A percentile compares a stretch with the other conserved stretches of the same genome.
These are phyloP conservation scores for Zymoseptoria ardabiliae DNA, from an alignment of 2,329 filamentous ascomycete genomes.

Conservation along the genomic window DNA sequence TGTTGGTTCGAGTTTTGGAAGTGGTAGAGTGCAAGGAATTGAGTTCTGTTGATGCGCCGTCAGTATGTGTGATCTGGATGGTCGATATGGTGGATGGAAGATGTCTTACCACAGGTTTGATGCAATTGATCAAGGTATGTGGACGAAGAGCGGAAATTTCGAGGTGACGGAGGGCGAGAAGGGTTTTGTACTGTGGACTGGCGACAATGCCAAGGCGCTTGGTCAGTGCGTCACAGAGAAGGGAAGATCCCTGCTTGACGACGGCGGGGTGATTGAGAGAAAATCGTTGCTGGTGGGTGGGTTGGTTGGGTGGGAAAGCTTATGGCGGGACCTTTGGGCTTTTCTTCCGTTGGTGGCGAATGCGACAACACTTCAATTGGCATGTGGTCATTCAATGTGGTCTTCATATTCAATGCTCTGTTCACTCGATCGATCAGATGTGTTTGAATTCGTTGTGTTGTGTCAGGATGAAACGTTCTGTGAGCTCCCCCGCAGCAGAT, in stretches of 20 bases:
- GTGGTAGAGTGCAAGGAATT: slow-evolving; percentile 26
- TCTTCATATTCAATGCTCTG: neutral
- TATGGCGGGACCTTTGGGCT: neutral
- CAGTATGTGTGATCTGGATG: neutral
- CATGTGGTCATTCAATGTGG: neutral
- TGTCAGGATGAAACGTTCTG: neutral
- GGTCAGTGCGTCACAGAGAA: neutral
- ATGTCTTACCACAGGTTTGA: neutral
- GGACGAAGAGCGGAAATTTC: neutral
- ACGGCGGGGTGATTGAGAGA: neutral
- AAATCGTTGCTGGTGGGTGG: neutral
- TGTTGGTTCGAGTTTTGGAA: slow-evolving; percentile 17
- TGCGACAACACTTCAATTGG: neutral
- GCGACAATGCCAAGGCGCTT: neutral
- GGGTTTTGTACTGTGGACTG: neutral
- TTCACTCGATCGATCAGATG: neutral
- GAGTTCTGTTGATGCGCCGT: slow-evolving; percentile 12
- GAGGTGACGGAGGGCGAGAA: neutral
- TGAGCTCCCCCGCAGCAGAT: neutral
- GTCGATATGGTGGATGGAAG: neutral
- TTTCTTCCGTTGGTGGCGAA: neutral
- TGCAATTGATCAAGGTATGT: neutral
- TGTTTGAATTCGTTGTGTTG: neutral
- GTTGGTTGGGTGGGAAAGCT: neutral
- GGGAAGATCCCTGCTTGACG: neutral